These are phyloP conservation scores for Amaranthus cruentus DNA, from an alignment of 148 eudicot genomes.

Conservation along the genomic window DNA sequence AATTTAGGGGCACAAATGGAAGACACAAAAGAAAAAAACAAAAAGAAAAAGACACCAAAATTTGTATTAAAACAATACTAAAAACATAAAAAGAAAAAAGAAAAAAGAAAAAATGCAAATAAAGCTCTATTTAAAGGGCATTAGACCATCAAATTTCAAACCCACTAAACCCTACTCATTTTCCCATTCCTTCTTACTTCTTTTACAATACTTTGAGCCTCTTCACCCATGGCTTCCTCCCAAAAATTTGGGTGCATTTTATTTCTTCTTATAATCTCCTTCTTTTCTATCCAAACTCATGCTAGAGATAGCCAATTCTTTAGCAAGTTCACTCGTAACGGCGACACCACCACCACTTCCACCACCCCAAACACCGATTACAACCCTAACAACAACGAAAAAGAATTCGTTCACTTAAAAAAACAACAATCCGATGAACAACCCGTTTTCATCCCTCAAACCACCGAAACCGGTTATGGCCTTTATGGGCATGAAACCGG, in stretches of 20 bases:
- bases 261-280: conserved; percentile 36
- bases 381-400: conserved; percentile 10
- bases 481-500: conserved; percentile 61
- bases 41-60: not conserved
- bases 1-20: not conserved
- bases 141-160: conserved; percentile 17
- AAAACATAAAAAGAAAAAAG: not conserved
- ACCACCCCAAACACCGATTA: conserved; percentile 13
- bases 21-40: not conserved
- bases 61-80: no score
- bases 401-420: conserved; percentile 3
- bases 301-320: conserved; percentile 80
- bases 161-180: conserved; percentile 16
- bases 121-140: conserved; percentile 33
- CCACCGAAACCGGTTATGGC: conserved; percentile 52
- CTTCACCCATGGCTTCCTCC: conserved; percentile 25
- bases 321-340: conserved; percentile 43
- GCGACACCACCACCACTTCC: conserved; percentile 12
- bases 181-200: not conserved
- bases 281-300: conserved; percentile 36
- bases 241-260: conserved; percentile 27
- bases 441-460: conserved; percentile 49
- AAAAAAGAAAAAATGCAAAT: conserved; percentile 5
- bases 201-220: conserved; percentile 4
- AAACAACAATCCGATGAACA: conserved; percentile 30